Evolutionary conservation across 768 basidiomycete genomes (phyloP).

Genomic region (Tremella yokohamensis): DNA sequence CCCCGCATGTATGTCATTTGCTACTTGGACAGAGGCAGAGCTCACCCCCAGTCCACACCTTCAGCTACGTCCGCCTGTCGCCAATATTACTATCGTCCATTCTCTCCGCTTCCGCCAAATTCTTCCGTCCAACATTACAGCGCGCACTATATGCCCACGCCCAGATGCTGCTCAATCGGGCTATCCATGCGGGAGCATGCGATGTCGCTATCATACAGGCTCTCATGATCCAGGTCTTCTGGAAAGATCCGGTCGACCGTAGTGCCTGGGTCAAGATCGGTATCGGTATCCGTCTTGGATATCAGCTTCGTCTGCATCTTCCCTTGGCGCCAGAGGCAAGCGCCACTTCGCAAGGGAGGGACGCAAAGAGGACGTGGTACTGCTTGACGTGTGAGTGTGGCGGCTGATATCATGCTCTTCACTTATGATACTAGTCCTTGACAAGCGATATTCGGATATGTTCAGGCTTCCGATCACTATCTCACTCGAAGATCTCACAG

Average conservation of each 20-base stretch:
- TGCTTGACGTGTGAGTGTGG: slow-evolving; percentile 4
- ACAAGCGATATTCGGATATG: slow-evolving; percentile 3
- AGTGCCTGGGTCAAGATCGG: slow-evolving; percentile 28
- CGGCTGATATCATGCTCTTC: not conserved
- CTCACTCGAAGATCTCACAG: not conserved
- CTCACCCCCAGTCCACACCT: slow-evolving; percentile 20
- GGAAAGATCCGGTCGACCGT: slow-evolving; percentile 21
- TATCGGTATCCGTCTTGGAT: slow-evolving; percentile 19
- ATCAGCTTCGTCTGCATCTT: slow-evolving; percentile 16
- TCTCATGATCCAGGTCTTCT: slow-evolving; percentile 19
- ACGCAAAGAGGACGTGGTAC: slow-evolving; percentile 4
- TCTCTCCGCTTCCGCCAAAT: slow-evolving; percentile 17
- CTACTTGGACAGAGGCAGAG: not conserved
- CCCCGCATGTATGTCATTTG: not conserved
- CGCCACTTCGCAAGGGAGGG: not conserved
- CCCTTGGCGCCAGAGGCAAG: not conserved
- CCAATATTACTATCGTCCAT: slow-evolving; percentile 18
- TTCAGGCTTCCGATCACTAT: not conserved
- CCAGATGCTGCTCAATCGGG: slow-evolving; percentile 16
- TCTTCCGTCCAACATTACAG: slow-evolving; percentile 17
- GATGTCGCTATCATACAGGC: slow-evolving; percentile 16
- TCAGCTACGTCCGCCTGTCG: slow-evolving; percentile 16
- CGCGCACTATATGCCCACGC: slow-evolving; percentile 13
- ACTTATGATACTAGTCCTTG: not conserved
- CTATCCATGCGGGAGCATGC: slow-evolving; percentile 10